Evolutionary conservation across 352 stramenopile species (phyloP).

Genomic region (Thraustotheca clavata): DNA sequence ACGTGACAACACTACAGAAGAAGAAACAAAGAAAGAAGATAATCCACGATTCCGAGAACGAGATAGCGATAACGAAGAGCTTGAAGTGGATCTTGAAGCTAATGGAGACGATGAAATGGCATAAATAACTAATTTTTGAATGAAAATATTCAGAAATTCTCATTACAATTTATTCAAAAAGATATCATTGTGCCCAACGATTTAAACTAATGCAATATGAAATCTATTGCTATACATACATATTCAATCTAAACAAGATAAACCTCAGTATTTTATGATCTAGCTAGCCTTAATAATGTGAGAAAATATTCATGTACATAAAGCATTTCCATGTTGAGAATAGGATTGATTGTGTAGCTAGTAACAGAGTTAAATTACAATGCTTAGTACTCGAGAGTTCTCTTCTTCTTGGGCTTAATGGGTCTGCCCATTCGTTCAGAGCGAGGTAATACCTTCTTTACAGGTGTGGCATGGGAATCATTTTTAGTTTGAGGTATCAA

Average conservation of each 20-base stretch:
- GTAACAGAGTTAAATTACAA: no score
- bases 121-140: slow-evolving; percentile 14
- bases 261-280: no score
- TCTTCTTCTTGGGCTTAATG: background rate
- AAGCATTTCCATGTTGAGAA: no score
- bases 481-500: background rate
- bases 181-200: no score
- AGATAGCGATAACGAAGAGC: slow-evolving; percentile 25
- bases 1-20: slow-evolving; percentile 1
- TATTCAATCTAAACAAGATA: no score
- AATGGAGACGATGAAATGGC: background rate
- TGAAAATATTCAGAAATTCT: no score
- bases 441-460: background rate
- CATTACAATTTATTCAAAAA: no score
- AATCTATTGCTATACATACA: no score
- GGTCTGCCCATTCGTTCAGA: background rate
- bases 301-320: no score
- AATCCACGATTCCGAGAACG: slow-evolving; percentile 58
- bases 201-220: no score
- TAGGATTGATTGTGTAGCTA: no score
- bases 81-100: background rate
- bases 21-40: slow-evolving; percentile 30
- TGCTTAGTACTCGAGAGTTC: background rate
- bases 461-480: background rate
- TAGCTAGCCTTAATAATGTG: no score